These are phyloP conservation scores for Salvia hispanica DNA, from an alignment of 257 asterid genomes.

Conservation along the genomic window DNA sequence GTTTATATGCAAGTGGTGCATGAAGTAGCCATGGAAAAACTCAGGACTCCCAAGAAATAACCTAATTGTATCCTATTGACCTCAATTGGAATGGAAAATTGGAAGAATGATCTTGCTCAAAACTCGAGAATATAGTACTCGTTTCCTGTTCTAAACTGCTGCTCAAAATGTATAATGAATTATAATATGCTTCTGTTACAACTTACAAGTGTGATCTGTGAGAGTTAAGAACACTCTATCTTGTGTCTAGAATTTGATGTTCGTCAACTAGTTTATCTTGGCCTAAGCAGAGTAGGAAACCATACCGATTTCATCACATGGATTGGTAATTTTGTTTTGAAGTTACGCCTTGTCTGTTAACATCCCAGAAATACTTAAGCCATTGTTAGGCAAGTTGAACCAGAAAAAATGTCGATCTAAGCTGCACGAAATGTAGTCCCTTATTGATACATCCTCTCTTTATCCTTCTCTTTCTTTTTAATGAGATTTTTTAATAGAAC, in stretches of 20 bases:
- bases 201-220: background rate
- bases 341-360: background rate
- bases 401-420: too few species aligned
- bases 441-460: too few species aligned
- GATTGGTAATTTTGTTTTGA: background rate
- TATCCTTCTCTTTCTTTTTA: too few species aligned
- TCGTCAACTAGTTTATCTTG: background rate
- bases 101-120: conserved; percentile 35
- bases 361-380: too few species aligned
- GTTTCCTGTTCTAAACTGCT: background rate
- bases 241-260: background rate
- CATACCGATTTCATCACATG: background rate
- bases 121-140: conserved; percentile 5
- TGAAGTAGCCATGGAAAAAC: conserved; percentile 37
- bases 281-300: background rate
- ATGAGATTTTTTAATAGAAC: too few species aligned
- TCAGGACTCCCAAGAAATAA: conserved; percentile 24
- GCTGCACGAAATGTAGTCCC: too few species aligned
- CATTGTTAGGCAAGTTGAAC: too few species aligned
- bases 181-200: background rate
- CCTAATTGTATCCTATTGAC: conserved; percentile 43
- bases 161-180: conserved; percentile 11
- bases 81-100: conserved; percentile 30
- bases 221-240: background rate
- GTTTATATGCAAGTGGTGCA: conserved; percentile 82